Evolutionary conservation across 805 yeast genomes (phyloP), one percentile per base, ranked within the genome.

Genomic region (Metschnikowia lachancei): DNA sequence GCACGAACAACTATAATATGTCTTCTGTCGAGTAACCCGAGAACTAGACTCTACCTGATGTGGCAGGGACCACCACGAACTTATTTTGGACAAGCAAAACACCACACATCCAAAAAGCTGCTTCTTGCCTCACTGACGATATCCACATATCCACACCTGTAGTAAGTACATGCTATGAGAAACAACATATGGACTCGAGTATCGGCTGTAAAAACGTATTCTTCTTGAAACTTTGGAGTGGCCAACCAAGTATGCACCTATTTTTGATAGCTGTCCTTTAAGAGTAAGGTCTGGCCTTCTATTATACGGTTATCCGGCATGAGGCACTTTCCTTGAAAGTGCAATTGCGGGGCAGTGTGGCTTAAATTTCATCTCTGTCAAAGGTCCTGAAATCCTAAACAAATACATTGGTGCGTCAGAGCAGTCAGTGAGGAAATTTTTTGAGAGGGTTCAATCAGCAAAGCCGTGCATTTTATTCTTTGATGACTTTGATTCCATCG

Each of bases 371-470:
- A 91, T 92, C 22, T 85, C 95, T 1, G 85, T 92, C 38, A 92
- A 92, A 61, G 98, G 98, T 10, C 98, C 98, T 0, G 98, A 92
- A 62, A 88, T 92, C 39, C 74, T 92, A 57, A 91, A 92, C 69
- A 92, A 92, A 65, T 92, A 90, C 64, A 92, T 92, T 57, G 99
- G 99, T 58, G 97, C 98, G 0, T 87, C 96, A 29, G 99, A 94
- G 65, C 97, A 92, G 63, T 83, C 91, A 39, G 92, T 94, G 2
- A 75, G 99, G 49, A 98, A 92, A 49, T 71, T 94, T 39, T 94
- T 94, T 63, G 97, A 91, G 53, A 75, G 96, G 28, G 99, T 98
- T 0, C 94, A 86, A 61, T 85, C 96, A 19, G 97, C 96, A 2
- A 89, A 87, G 59, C 97, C 97, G 0, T 92, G 97, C 59, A 82